A percentile compares a stretch with the other conserved stretches of the same genome.
Evolutionary conservation across 2,329 filamentous ascomycete species (phyloP).

Genomic region (Fusarium mundagurra): DNA sequence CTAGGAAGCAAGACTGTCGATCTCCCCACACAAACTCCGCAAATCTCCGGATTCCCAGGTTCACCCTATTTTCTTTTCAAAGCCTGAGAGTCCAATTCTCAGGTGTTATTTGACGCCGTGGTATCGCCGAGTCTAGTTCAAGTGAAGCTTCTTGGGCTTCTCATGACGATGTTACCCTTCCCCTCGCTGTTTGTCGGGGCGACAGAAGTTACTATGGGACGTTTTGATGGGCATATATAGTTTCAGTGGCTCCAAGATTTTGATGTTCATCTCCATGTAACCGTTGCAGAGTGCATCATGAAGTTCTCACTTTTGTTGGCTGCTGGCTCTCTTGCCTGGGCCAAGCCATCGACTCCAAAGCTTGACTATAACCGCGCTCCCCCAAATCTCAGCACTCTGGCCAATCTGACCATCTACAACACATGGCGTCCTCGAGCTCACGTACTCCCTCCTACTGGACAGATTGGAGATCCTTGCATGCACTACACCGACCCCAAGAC

Average conservation of each 20-base stretch:
- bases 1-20: conserved; percentile 17
- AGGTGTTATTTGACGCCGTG: conserved; percentile 16
- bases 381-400: conserved; percentile 52
- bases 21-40: conserved; percentile 37
- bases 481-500: conserved; percentile 57
- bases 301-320: conserved; percentile 25
- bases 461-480: conserved; percentile 57
- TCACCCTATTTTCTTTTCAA: conserved; percentile 1
- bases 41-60: conserved; percentile 31
- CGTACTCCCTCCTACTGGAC: conserved; percentile 51
- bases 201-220: conserved; percentile 1
- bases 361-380: conserved; percentile 51
- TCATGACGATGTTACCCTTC: conserved; percentile 28
- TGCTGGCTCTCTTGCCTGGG: conserved; percentile 28
- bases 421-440: conserved; percentile 50
- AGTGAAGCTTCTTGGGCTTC: background rate
- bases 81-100: background rate
- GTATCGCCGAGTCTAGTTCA: conserved; percentile 26
- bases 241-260: background rate
- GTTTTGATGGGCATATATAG: conserved; percentile 19
- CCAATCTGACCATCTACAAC: conserved; percentile 49
- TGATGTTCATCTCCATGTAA: background rate
- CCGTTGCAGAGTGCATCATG: conserved; percentile 10
- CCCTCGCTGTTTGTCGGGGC: conserved; percentile 21
- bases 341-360: conserved; percentile 22